Evolutionary conservation across 768 basidiomycete species (phyloP).

Genomic region (Xerocomellus chrysenteron): DNA sequence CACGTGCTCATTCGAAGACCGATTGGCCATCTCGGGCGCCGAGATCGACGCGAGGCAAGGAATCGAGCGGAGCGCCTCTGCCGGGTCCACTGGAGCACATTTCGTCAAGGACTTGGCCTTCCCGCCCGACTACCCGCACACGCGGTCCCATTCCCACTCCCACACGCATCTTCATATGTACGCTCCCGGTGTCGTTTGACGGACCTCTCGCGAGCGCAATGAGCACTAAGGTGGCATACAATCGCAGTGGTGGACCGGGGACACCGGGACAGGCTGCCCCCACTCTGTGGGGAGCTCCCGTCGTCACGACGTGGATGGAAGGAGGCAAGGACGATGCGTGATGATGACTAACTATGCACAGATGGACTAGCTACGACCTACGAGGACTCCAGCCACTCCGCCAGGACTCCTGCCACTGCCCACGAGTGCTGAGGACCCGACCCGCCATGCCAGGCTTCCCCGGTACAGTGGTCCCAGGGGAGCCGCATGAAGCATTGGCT

Average conservation of each 20-base stretch:
- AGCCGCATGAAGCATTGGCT: too few species aligned
- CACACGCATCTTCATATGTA: slow-evolving; percentile 36
- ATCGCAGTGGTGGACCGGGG: slow-evolving; percentile 24
- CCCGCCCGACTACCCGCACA: not conserved
- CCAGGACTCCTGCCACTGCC: too few species aligned
- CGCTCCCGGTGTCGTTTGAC: slow-evolving; percentile 48
- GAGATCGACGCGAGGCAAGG: slow-evolving; percentile 72
- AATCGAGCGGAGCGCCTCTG: slow-evolving; percentile 60
- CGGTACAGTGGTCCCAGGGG: too few species aligned
- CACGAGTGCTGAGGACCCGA: too few species aligned
- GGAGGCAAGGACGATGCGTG: too few species aligned
- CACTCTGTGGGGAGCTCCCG: too few species aligned
- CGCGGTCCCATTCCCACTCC: not conserved
- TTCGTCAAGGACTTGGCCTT: slow-evolving; percentile 23
- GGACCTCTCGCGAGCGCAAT: slow-evolving; percentile 78
- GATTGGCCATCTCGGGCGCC: slow-evolving; percentile 52
- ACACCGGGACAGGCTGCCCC: too few species aligned
- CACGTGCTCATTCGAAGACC: slow-evolving; percentile 69
- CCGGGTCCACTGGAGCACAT: slow-evolving; percentile 24
- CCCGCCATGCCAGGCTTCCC: too few species aligned
- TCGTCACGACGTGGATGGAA: too few species aligned
- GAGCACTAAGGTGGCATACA: slow-evolving; percentile 56
- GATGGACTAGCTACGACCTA: too few species aligned
- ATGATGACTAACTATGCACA: too few species aligned
- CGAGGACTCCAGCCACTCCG: too few species aligned